These are phyloP conservation scores for Melanopsichium pennsylvanicum DNA, from an alignment of 1,284 basidiomycete genomes.

Conservation along the genomic window DNA sequence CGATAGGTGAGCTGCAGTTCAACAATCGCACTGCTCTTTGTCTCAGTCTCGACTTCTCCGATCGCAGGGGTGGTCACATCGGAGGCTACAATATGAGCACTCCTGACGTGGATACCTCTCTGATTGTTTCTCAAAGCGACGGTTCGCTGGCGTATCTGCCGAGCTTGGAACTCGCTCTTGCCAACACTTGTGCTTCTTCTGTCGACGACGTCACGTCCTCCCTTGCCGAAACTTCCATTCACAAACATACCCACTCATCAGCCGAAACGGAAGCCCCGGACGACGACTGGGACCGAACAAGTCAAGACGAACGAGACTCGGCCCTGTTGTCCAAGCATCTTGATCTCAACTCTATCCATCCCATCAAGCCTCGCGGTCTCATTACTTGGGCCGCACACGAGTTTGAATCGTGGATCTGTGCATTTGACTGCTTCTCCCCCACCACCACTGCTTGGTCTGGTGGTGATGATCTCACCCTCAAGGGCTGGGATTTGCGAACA, in stretches of 20 bases:
- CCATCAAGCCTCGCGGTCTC: slow-evolving; percentile 33
- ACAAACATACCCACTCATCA: slow-evolving; percentile 3
- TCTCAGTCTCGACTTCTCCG: slow-evolving; percentile 63
- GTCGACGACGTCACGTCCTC: not conserved
- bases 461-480: slow-evolving; percentile 89
- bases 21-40: slow-evolving; percentile 55
- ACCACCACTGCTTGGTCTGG: slow-evolving; percentile 79
- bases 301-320: slow-evolving; percentile 27
- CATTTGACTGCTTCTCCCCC: slow-evolving; percentile 80
- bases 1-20: slow-evolving; percentile 34
- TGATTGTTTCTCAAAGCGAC: slow-evolving; percentile 63
- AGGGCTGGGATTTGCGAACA: slow-evolving; percentile 81
- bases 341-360: slow-evolving; percentile 18
- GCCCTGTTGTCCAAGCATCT: slow-evolving; percentile 3
- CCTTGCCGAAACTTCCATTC: slow-evolving; percentile 4
- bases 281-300: slow-evolving; percentile 30
- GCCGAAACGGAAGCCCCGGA: slow-evolving; percentile 8
- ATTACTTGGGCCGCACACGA: slow-evolving; percentile 84
- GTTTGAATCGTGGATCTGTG: slow-evolving; percentile 91
- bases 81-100: slow-evolving; percentile 9
- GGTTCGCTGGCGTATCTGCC: slow-evolving; percentile 58
- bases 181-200: not conserved
- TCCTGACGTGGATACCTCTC: slow-evolving; percentile 13
- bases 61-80: slow-evolving; percentile 29
- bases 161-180: slow-evolving; percentile 17